Percentiles rank a stretch among this genome's conserved stretches.
phyloP scores from a whole-genome alignment of 208 protist genomes.

The Trypanosoma rangeli region DNA sequence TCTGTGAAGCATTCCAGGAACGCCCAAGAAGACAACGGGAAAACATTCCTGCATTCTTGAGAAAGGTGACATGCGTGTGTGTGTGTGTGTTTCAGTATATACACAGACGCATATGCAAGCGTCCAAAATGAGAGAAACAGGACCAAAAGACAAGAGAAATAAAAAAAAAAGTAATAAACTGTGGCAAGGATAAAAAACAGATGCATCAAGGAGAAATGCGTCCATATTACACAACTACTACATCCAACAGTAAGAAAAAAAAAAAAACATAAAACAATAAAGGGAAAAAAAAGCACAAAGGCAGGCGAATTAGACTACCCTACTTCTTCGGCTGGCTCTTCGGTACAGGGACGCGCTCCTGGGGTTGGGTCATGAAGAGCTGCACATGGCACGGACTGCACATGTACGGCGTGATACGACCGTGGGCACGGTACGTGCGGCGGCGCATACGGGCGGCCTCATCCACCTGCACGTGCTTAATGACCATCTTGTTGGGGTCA shows the following conservation, averaged over 20 bases:
- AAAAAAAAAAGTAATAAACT: too few species aligned
- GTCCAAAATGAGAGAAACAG: neutral
- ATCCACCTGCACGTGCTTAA: constrained; percentile 94
- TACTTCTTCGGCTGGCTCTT: constrained; percentile 88
- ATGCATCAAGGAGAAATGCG: too few species aligned
- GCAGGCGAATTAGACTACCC: constrained; percentile 46
- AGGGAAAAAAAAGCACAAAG: constrained; percentile 19
- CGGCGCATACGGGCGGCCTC: constrained; percentile 89
- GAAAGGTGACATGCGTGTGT: constrained; percentile 4
- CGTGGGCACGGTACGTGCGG: constrained; percentile 95
- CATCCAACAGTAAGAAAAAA: too few species aligned
- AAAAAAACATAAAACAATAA: constrained; percentile 6
- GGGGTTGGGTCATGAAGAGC: constrained; percentile 81
- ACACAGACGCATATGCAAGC: neutral
- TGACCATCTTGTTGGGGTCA: constrained; percentile 89
- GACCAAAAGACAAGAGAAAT: neutral
- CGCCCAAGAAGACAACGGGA: neutral
- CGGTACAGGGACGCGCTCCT: constrained; percentile 78
- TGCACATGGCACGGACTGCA: constrained; percentile 86
- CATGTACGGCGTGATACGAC: constrained; percentile 94
- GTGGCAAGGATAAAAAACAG: too few species aligned
- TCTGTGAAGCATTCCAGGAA: constrained; percentile 8
- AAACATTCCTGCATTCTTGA: constrained; percentile 18
- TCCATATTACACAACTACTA: too few species aligned
- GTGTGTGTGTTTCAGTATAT: too few species aligned